A percentile compares a stretch with the other conserved stretches of the same genome.
These are phyloP conservation scores for Verticillium longisporum DNA, from an alignment of 2,329 filamentous ascomycete species.

Conservation along the genomic window DNA sequence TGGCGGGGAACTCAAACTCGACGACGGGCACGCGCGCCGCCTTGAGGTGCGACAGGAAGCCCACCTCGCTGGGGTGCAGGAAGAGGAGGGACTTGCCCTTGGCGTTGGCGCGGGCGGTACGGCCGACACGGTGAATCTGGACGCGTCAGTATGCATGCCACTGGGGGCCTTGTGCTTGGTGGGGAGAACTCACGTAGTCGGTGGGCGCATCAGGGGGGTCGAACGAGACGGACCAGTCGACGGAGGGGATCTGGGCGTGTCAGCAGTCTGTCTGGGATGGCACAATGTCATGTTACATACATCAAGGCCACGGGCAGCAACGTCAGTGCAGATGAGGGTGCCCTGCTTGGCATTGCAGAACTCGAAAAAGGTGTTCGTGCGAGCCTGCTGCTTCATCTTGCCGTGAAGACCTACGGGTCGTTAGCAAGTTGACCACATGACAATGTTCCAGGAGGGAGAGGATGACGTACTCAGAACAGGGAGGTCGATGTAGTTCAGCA, in stretches of 20 bases:
- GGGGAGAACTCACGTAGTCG: slow-evolving; percentile 55
- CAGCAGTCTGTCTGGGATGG: not conserved
- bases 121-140: slow-evolving; percentile 77
- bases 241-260: slow-evolving; percentile 65
- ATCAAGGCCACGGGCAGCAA: slow-evolving; percentile 90
- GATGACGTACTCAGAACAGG: slow-evolving; percentile 52
- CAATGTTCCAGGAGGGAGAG: not conserved
- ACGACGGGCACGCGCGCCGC: slow-evolving; percentile 87
- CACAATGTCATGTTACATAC: slow-evolving; percentile 32
- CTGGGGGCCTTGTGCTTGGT: not conserved
- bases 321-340: slow-evolving; percentile 91
- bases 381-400: slow-evolving; percentile 97
- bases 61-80: slow-evolving; percentile 84
- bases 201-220: slow-evolving; percentile 87
- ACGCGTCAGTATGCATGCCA: not conserved
- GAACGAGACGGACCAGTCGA: slow-evolving; percentile 96
- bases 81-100: slow-evolving; percentile 91
- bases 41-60: slow-evolving; percentile 87
- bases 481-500: slow-evolving; percentile 96
- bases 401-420: slow-evolving; percentile 60
- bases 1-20: slow-evolving; percentile 90
- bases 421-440: not conserved
- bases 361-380: slow-evolving; percentile 98
- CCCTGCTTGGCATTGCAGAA: slow-evolving; percentile 74
- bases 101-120: slow-evolving; percentile 76